phyloP scores from a whole-genome alignment of 148 eudicot genomes.

The Rhododendron simsii region DNA sequence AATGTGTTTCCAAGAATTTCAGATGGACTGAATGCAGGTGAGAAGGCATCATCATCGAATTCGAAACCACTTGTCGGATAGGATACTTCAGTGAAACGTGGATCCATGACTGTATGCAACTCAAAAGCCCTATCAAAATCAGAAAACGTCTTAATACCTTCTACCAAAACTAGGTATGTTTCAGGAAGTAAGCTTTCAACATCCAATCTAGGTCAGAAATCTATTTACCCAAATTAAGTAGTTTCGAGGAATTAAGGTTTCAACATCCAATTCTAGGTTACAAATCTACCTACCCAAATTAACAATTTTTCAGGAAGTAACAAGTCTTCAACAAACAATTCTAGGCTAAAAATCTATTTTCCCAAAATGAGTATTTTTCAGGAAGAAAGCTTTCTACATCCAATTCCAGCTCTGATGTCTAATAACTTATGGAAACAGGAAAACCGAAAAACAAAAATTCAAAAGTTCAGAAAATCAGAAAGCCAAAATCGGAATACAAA shows the following conservation, averaged over 20 bases:
- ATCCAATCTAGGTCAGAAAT: background rate
- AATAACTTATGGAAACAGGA: background rate
- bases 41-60: background rate
- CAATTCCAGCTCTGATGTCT: background rate
- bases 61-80: background rate
- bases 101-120: constrained; percentile 8
- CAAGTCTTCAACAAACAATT: background rate
- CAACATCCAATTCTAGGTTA: background rate
- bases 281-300: background rate
- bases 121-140: background rate
- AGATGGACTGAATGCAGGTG: background rate
- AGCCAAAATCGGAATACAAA: background rate
- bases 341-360: background rate
- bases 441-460: too few species aligned
- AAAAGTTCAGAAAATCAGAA: background rate
- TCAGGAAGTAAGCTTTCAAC: background rate
- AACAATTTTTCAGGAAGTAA: background rate
- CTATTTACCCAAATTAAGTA: background rate
- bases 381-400: background rate
- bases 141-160: background rate
- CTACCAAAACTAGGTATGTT: background rate
- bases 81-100: constrained; percentile 3
- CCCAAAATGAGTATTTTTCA: background rate
- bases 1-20: background rate
- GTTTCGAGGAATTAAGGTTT: background rate